Base-by-base conservation (phyloP, 1,284 basidiomycete species). In the Leccinum cinnamomeum region DNA sequence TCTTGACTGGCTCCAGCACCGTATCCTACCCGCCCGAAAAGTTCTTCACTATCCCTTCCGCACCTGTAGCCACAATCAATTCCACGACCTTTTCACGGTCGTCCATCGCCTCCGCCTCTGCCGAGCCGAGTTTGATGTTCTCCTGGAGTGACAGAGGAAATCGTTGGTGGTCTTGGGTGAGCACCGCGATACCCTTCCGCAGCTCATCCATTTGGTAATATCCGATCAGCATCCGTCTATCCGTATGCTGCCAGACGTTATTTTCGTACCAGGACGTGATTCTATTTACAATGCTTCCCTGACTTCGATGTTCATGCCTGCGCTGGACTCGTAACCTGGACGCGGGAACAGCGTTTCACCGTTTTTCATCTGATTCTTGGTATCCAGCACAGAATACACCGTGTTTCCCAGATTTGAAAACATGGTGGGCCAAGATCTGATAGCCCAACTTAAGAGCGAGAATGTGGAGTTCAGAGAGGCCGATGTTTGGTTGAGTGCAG, bases 141-240 rank as follows among this genome's bases (percentile, higher is more conserved):
- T 93, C 92, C 16, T 85, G 80, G 61, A 97, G 84, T 3, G 85
- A 86, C 10, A 88, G 86, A 73, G 96, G 92, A 77, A 96, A 97
- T 14, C 96, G 81, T 66, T 91, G 85, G 0, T 94, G 89, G 23
- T 88, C 83, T 72, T 97, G 95, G 65, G 86, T 88, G 67, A 97
- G 94, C 67, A 96, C 87, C 4, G 90, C 86, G 66, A 96, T 83
- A 68, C 94, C 87, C 30, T 89, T 79, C 16, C 95, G 87, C 12
- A 97, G 82, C 73, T 89, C 85, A 7, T 81, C 75, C 37, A 88
- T 84, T 65, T 93, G 87, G 44, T 86, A 84, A 3, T 81, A 75
- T 33, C 74, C 68, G 2, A 95, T 78, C 2, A 82, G 76, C 57
- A 77, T 76, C 77, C 23, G 51, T 86, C 88, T 53, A 92, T 75